Percentiles rank a stretch among this genome's conserved stretches.
Conservation (phyloP, 2,329 filamentous ascomycete genomes). For the Fusarium tjaetaba region DNA sequence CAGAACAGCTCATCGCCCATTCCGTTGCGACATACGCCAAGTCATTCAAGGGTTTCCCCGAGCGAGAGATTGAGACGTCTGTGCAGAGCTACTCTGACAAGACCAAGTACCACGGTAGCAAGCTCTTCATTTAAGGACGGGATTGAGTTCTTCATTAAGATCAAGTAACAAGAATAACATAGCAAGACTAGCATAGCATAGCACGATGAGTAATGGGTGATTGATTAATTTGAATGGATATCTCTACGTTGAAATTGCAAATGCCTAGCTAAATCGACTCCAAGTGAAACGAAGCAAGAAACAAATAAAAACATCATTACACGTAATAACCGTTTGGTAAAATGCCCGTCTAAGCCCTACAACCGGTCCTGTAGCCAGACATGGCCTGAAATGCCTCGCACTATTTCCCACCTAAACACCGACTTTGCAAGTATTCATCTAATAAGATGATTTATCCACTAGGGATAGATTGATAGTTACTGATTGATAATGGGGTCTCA, state of each 20-base stretch:
- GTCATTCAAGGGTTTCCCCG: conserved; percentile 73
- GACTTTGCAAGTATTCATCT: conserved; percentile 22
- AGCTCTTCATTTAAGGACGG: background rate
- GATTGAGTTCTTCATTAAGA: background rate
- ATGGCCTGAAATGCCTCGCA: conserved; percentile 1
- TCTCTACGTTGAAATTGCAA: conserved; percentile 36
- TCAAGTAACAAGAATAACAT: background rate
- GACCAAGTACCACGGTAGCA: conserved; percentile 61
- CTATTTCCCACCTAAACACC: conserved; percentile 31
- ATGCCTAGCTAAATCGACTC: conserved; percentile 33
- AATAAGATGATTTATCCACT: conserved; percentile 2
- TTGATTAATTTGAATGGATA: conserved; percentile 33
- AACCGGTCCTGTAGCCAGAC: background rate
- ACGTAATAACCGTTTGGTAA: conserved; percentile 8
- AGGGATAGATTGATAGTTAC: background rate
- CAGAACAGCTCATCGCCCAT: conserved; percentile 70
- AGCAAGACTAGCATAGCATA: background rate
- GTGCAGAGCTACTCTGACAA: conserved; percentile 47
- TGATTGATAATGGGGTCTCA: conserved; percentile 10
- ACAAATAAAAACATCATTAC: conserved; percentile 3
- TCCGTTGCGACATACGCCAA: conserved; percentile 75
- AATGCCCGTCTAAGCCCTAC: conserved; percentile 33
- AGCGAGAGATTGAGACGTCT: conserved; percentile 53
- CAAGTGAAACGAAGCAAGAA: conserved; percentile 10
- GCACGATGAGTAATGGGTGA: background rate